Evolutionary conservation across 192 early-diverging fungal species (phyloP).

Genomic region (Lunasporangiospora selenospora): DNA sequence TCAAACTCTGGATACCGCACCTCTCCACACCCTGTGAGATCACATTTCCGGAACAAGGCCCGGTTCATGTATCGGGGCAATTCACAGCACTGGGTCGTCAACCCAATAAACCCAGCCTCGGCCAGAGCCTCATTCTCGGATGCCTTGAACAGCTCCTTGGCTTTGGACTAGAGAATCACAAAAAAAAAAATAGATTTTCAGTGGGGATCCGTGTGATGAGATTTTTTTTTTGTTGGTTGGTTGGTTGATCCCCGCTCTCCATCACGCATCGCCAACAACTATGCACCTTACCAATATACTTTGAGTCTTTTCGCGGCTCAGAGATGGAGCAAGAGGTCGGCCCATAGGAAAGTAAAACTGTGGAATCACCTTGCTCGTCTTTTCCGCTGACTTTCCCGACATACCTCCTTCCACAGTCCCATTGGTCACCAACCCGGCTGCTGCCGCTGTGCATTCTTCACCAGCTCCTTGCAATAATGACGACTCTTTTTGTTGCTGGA

Average conservation of each 20-base stretch:
- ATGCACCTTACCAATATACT: conserved; percentile 22
- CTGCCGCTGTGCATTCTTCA: no score
- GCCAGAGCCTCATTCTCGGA: conserved; percentile 19
- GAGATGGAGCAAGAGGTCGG: conserved; percentile 22
- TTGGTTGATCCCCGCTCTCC: no score
- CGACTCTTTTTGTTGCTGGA: conserved; percentile 13
- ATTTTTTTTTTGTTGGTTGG: no score
- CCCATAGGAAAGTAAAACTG: conserved; percentile 43
- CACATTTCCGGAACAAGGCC: conserved; percentile 62
- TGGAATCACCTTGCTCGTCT: conserved; percentile 36
- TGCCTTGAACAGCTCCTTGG: conserved; percentile 30
- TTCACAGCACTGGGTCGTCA: conserved; percentile 59
- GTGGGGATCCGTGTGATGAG: no score
- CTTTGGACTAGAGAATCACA: conserved; percentile 14
- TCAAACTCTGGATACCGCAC: conserved; percentile 40
- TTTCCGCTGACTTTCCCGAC: no score
- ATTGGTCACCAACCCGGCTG: no score
- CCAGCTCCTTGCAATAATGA: no score
- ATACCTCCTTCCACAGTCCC: no score
- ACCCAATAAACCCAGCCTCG: conserved; percentile 56
- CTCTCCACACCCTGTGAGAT: conserved; percentile 11
- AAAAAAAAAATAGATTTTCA: neutral
- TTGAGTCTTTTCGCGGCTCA: conserved; percentile 18
- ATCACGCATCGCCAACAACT: no score
- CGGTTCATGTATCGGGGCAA: conserved; percentile 74